Base-by-base conservation (phyloP, 305 asterid species). In the Fraxinus floribunda region DNA sequence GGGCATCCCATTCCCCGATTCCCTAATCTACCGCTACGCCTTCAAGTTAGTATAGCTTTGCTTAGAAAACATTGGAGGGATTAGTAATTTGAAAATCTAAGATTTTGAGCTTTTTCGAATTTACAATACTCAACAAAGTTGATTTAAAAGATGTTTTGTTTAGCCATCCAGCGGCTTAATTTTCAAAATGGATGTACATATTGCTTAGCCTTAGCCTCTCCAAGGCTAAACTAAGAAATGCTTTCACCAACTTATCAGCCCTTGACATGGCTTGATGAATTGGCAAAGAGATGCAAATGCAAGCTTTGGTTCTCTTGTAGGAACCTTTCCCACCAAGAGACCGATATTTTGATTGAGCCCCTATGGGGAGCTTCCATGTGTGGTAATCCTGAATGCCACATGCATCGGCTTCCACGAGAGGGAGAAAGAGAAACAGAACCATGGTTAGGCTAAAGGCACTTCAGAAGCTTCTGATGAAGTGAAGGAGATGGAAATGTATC, bases 391-490 rank as follows among this genome's bases (percentile, higher is more conserved):
- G 38, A 78, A 83, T 81, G 89, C 88, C 86, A 77, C 77, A 29
- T 13, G 80, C 74, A 49, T 87, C 32, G 85, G 80, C 88, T 81
- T 66, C 36, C 79, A 82, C 77, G 85, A 81, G 82, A 73, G 78
- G 72, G 84, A 62, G 76, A 52, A 72, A 38, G 78, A 70, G 86
- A 79, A 68, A 75, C 75, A 89, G 89, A 92, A 95, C 97, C 98
- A 94, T 95, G 98, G 95, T 94, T 92, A 90, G 94, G 98, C 95
- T 97, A 91, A 83, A 93, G 92, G 93, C 84, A 83, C 83, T 85
- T 88, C 86, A 70, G 71, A 75, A 81, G 77, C 80, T 82, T 86
- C 83, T 70, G 49, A 66, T 75, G 85, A 78, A 30, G 83, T 22
- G 88, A 55, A 84, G 76, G 34, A 84, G 83, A 81, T 82, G 78